These are phyloP conservation scores for Chimonanthus praecox DNA, from an alignment of 164 flowering plant species.

Conservation along the genomic window DNA sequence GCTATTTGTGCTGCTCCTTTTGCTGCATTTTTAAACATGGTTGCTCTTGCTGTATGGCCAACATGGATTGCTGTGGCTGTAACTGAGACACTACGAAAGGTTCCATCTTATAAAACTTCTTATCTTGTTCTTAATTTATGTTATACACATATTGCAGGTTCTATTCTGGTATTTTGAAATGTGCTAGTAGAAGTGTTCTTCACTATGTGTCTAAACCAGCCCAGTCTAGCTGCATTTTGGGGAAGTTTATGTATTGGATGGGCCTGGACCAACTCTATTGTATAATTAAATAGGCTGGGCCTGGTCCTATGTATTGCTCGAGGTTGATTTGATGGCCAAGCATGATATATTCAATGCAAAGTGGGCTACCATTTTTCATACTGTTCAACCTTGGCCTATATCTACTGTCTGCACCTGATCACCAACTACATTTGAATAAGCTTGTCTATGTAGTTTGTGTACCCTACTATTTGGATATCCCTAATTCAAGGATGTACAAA, in stretches of 20 bases:
- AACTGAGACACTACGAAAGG: slow-evolving; percentile 87
- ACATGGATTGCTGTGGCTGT: slow-evolving; percentile 77
- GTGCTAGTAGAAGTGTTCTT: neutral
- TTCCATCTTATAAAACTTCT: slow-evolving; percentile 9
- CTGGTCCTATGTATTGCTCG: neutral
- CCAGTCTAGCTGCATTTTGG: neutral
- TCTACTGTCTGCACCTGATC: neutral
- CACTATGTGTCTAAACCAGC: neutral
- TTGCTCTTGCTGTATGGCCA: slow-evolving; percentile 82
- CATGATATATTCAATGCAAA: neutral
- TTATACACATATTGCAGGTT: neutral
- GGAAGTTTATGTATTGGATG: neutral
- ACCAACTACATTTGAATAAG: neutral
- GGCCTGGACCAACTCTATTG: neutral
- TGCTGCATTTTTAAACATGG: slow-evolving; percentile 59
- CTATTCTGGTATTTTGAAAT: neutral
- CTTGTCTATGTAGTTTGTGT: no score
- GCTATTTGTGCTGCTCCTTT: slow-evolving; percentile 82
- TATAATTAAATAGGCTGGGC: neutral
- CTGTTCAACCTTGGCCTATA: neutral
- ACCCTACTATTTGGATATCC: neutral
- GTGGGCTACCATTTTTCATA: neutral
- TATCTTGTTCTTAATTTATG: neutral
- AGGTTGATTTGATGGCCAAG: neutral
- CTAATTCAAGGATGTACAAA: neutral